Evolutionary conservation across 176 grass and related monocot species (phyloP), one percentile per base, ranked within the genome.

Genomic region (Aegilops bicornis): DNA sequence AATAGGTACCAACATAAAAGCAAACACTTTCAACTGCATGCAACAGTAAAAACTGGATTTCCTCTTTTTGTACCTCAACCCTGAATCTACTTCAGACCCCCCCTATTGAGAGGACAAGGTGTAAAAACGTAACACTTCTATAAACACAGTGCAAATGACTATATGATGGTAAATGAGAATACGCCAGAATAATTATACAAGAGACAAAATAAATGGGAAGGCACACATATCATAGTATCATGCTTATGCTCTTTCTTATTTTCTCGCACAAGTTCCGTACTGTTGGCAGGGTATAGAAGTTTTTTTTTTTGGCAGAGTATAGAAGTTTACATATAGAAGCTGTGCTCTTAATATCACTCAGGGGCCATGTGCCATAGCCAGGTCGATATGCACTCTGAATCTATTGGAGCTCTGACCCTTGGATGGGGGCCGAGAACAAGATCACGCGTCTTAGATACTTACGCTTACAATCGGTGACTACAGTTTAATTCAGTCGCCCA

Each of bases 71-170:
- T 54, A 54, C 50, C 48, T 52, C 48, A 52, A 52, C 48, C 50
- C 16, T 64, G 39, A 73, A 87, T 33, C 36, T 4, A 79, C 15
- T 39, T 16, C 48, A 59, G 24, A 59, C 31, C 9, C 42, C 31
- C 31, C 40, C 36, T 67, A 24, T 30, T 39, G 22, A 77, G 31
- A 60, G 42, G 42, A 69, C 47, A 69, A 69, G 35, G 6, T n/a
- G 35, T 13, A 79, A 84, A 79, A 71, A 30, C 45, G 6, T 72
- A 86, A 86, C 16, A 17, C 16, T 74, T 36, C 35, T 31, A 84
- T 31, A 36, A 40, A 84, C 60, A 75, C 9, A 32, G 16, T 30
- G 11, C 56, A 25, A 13, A 75, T 37, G 48, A 71, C 69, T 81
- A 79, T 25, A 54, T 69, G 13, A 16, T 12, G 3, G 65, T 70